Base-by-base conservation (phyloP, 2,329 filamentous ascomycete genomes). In the Diaporthe capsici region DNA sequence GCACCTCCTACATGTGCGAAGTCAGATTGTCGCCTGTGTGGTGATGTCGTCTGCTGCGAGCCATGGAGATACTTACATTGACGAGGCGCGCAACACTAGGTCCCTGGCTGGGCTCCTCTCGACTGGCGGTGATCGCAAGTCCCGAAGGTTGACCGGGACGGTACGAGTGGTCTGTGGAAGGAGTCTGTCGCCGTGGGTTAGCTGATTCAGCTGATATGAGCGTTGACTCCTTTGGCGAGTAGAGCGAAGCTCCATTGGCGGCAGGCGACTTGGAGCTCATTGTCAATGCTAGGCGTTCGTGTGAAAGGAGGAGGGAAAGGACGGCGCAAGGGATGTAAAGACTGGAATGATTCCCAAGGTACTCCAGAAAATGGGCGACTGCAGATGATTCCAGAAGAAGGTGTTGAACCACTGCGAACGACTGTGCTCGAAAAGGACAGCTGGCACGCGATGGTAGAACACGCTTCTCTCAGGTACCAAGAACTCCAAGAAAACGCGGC, bases 261-360 rank as follows among this genome's bases (percentile, higher is more conserved):
- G 42, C 25, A 22, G 72, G 72, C 20, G 73, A 53, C 42, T 53
- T 74, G 44, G 61, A 49, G 61, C 68, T 68, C 75, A 76, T 76
- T 31, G 49, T 39, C 20, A 63, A 25, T 65, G 28, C n/a, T 57
- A 44, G 28, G 49, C 20, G 39, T 22, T 10, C 13, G 25, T 25
- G 39, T 51, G 39, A 42, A 31, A 20, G 61, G 12, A 39, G 34
- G 34, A 15, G 20, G 42, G 47, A 34, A 28, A 47, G 37, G 49
- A 51, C 57, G 28, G 63, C n/a, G 31, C 39, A 58, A 63, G 15
- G 20, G 31, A 12, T 39, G n/a, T 57, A 71, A 70, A 9, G 31
- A 42, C 8, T 15, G 31, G 13, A 73, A 34, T 3, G 47, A 65
- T 57, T 73, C 58, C 58, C 47, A 65, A 10, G 28, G 47, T 34